phyloP scores from a whole-genome alignment of 139 green algal genomes.

The Chlamydomonas sp. region DNA sequence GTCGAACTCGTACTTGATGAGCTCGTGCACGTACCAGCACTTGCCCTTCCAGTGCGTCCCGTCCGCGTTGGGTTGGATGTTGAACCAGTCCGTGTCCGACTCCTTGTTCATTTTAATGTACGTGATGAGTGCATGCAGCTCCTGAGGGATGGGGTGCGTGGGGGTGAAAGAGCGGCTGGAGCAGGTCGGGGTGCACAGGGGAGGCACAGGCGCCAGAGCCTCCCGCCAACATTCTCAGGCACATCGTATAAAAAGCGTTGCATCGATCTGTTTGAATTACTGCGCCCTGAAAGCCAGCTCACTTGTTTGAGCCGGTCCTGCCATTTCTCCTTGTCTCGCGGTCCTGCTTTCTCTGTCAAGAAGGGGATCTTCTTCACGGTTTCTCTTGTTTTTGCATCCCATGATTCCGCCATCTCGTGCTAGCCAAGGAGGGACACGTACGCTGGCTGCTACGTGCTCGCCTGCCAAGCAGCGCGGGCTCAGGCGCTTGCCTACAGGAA shows the following conservation, averaged over 20 bases:
- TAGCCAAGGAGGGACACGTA: too few species aligned
- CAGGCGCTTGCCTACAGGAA: too few species aligned
- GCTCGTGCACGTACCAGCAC: constrained; percentile 94
- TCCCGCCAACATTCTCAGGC: too few species aligned
- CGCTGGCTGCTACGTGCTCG: too few species aligned
- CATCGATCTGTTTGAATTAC: too few species aligned
- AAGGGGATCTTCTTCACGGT: constrained; percentile 94
- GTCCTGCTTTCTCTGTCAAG: constrained; percentile 76
- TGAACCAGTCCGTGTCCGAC: constrained; percentile 97
- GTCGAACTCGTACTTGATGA: constrained; percentile 97
- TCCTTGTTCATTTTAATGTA: constrained; percentile 98
- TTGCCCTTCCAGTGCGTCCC: constrained; percentile 90
- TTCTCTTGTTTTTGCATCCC: constrained; percentile 76
- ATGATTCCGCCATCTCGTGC: constrained; percentile 72
- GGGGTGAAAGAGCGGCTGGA: not conserved
- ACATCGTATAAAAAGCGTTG: too few species aligned
- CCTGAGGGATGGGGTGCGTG: constrained; percentile 60
- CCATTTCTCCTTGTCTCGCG: constrained; percentile 69
- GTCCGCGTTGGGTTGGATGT: constrained; percentile 81
- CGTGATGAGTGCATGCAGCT: constrained; percentile 90
- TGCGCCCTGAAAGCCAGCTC: not conserved
- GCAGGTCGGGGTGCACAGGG: too few species aligned
- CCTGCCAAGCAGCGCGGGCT: too few species aligned
- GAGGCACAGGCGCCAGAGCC: too few species aligned
- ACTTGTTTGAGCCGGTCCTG: constrained; percentile 63